Base-by-base conservation (phyloP, 2,329 filamentous ascomycete genomes). In the Calonectria hawksworthii region DNA sequence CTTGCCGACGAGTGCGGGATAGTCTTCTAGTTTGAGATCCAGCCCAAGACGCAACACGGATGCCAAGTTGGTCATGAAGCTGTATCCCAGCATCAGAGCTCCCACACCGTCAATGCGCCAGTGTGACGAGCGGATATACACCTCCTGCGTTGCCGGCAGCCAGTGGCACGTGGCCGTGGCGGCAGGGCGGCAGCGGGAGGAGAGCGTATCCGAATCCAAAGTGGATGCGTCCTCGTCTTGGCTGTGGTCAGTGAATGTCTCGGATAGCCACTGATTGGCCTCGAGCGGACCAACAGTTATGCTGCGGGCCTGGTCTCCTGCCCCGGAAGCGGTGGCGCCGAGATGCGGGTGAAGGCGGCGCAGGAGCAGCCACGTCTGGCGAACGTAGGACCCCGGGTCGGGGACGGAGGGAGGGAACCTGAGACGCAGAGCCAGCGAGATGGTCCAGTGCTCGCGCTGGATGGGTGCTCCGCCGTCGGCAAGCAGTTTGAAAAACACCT, bases 361-460 rank as follows among this genome's bases (percentile, higher is more conserved):
- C 71, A 73, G 68, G 70, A 74, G 76, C 28, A 72, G 63, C 74
- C 67, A 80, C 56, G 75, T 78, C 70, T 54, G 73, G 32, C 68
- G 75, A 66, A 68, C 28, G 54, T 50, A 79, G 52, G 30, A 74
- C 67, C n/a, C 72, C 68, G 41, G 64, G 78, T 75, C 67, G 14
- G 75, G 78, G 54, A 80, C 76, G 66, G 70, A 83, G 68, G 52
- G 72, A 68, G 52, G 76, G 75, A 75, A 73, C 8, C 65, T 54
- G 14, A 77, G 67, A 8, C 70, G 72, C 10, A 75, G 26, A 2
- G 77, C 75, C 5, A 77, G 76, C 32, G 81, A 81, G 63, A 84
- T 74, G 21, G 83, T 75, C 83, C 83, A 84, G 69, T 83, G 79
- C 71, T 84, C 83, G 54, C 82, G 81, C 34, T 81, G 79, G 13